Conservation (phyloP, 352 stramenopile genomes). For the Globisporangium polare region DNA sequence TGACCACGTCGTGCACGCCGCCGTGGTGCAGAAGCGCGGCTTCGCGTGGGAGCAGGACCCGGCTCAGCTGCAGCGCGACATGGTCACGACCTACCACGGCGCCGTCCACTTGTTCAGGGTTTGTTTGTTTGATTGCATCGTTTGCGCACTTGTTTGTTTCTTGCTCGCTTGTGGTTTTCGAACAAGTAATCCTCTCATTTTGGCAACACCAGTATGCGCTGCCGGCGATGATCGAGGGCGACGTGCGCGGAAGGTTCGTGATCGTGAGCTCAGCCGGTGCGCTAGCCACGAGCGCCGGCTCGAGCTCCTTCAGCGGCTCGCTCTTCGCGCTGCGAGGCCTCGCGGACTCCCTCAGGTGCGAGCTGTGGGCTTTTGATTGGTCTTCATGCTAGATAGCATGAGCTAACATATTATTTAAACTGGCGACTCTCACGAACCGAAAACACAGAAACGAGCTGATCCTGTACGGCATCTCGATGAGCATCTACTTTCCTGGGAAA, state of each 20-base stretch:
- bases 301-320: constrained; percentile 80
- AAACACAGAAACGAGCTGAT: constrained; percentile 45
- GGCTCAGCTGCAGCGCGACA: constrained; percentile 32
- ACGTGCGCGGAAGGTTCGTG: constrained; percentile 40
- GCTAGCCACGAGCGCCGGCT: constrained; percentile 78
- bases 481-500: constrained; percentile 88
- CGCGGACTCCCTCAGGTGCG: constrained; percentile 76
- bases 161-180: not conserved
- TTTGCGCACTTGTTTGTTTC: not conserved
- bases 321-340: constrained; percentile 92
- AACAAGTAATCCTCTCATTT: not conserved
- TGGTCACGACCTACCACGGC: constrained; percentile 63
- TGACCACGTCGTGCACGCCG: constrained; percentile 37
- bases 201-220: constrained; percentile 26
- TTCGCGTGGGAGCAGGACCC: constrained; percentile 59
- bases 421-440: too few relatives aligned
- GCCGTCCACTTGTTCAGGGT: constrained; percentile 54
- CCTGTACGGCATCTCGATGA: constrained; percentile 74
- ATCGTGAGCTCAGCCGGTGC: constrained; percentile 57
- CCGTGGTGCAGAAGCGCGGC: constrained; percentile 26
- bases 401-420: too few relatives aligned
- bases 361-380: too few relatives aligned
- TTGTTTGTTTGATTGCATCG: not conserved
- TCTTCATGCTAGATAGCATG: not conserved
- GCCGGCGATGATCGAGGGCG: constrained; percentile 49